Conservation (phyloP, 441 rosid genomes). For the Theobroma grandiflorum region DNA sequence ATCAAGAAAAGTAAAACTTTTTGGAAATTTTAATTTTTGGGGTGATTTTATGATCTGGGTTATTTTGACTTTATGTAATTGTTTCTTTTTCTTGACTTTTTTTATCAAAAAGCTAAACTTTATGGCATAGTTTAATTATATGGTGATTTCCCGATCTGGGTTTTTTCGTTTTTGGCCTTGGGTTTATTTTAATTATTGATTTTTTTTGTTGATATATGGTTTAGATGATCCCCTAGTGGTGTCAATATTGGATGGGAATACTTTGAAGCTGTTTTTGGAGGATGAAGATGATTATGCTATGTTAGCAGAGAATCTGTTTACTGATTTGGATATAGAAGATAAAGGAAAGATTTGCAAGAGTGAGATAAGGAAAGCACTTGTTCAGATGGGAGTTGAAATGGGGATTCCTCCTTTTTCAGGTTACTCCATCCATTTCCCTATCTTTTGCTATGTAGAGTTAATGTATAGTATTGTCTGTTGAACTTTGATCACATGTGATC, state of each 20-base stretch:
- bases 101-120: not conserved
- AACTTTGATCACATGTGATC: slow-evolving; percentile 13
- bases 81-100: not conserved
- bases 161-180: not conserved
- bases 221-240: slow-evolving; percentile 72
- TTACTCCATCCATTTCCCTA: slow-evolving; percentile 30
- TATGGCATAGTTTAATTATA: not conserved
- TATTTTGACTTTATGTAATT: not conserved
- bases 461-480: not conserved
- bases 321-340: slow-evolving; percentile 83
- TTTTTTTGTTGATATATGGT: not conserved
- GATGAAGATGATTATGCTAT: slow-evolving; percentile 95
- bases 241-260: slow-evolving; percentile 71
- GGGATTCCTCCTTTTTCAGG: slow-evolving; percentile 88
- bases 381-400: slow-evolving; percentile 80
- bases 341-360: slow-evolving; percentile 76
- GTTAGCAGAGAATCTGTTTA: slow-evolving; percentile 86
- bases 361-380: slow-evolving; percentile 62
- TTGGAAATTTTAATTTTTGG: not conserved
- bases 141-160: not conserved
- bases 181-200: not conserved
- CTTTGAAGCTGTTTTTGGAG: slow-evolving; percentile 61
- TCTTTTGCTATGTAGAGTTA: not conserved
- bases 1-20: not conserved
- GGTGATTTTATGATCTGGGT: slow-evolving; percentile 13